Base-by-base conservation (phyloP, 1,284 basidiomycete genomes). In the Marasmius oreades region DNA sequence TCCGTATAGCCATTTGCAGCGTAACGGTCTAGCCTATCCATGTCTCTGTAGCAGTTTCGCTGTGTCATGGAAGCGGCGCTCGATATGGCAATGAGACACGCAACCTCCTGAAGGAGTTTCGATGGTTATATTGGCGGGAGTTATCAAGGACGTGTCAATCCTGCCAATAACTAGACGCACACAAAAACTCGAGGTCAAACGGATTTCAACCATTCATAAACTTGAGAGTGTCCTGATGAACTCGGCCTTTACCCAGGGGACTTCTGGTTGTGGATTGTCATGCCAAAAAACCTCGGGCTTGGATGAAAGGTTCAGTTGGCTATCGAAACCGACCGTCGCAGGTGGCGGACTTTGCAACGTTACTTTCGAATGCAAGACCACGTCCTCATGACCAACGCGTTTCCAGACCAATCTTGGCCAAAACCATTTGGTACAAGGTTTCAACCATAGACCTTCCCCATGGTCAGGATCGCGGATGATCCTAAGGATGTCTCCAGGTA, bases 161-260 rank as follows among this genome's bases (percentile, higher is more conserved):
- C n/a, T n/a, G n/a, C n/a, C n/a, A n/a, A n/a, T n/a, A n/a, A n/a
- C n/a, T n/a, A n/a, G n/a, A n/a, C n/a, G n/a, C n/a, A n/a, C n/a
- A n/a, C 28, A 31, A 31, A 4, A 31, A 31, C 28, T 10, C 4
- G 28, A 31, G 28, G 28, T 31, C 28, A 31, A 45, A 20, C 11
- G 44, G 20, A 14, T 11, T 22, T 11, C 14, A 12, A 37, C 18
- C n/a, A 20, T 2, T 61, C 62, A 83, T 56, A 72, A 61, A 3
- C 73, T 71, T 37, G 75, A 73, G 56, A 83, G 61, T 11, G 73
- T 68, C 50, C 82, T 73, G 55, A 81, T 67, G 69, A 77, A 83
- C 48, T 75, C 62, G 47, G 78, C 74, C 6, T 65, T 64, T 20
- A 84, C 72, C 82, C 83, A 84, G 16, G 67, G 61, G 0, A 70